Base-by-base conservation (phyloP, 2,329 filamentous ascomycete genomes). In the Fusarium temperatum region DNA sequence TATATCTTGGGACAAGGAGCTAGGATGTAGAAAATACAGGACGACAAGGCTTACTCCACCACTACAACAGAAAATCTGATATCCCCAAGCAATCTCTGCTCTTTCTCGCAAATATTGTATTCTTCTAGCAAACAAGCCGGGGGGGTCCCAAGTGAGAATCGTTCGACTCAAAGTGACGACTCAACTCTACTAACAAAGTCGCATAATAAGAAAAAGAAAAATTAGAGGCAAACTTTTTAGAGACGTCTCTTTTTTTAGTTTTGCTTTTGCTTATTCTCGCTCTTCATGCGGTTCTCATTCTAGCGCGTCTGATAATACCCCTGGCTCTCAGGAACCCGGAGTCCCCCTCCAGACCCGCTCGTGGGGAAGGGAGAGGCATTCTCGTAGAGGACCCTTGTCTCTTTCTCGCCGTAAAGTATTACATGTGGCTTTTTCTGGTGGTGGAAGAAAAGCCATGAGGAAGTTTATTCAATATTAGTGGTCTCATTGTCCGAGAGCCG, bases 121-220 rank as follows among this genome's bases (percentile, higher is more conserved):
- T 63, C 60, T 56, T 61, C 63, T 13, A 45, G 54, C 51, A 56
- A 56, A 44, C 30, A 57, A 53, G 55, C 45, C 63, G 44, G 64
- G 35, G 14, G 58, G 53, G 65, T 73, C 57, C 61, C 65, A 68
- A 69, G 58, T 59, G n/a, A 26, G n/a, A 48, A 78, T 78, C 53
- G 58, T 77, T 71, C 76, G 74, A 78, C 70, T 53, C 63, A 74
- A 78, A 78, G 72, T 75, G 75, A 78, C 63, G 63, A 44, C 72
- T 78, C 73, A 74, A 73, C 42, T 64, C 18, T 32, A 45, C 32
- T 35, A 51, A 54, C 39, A 41, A 53, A 45, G 24, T 36, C 30
- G 39, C 53, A n/a, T 44, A 60, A 36, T 15, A 5, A n/a, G 6
- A 20, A 36, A 10, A 26, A 44, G 10, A 18, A 47, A 45, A 48